Evolutionary conservation across 257 asterid species (phyloP).

Genomic region (Solanum paucissectum): DNA sequence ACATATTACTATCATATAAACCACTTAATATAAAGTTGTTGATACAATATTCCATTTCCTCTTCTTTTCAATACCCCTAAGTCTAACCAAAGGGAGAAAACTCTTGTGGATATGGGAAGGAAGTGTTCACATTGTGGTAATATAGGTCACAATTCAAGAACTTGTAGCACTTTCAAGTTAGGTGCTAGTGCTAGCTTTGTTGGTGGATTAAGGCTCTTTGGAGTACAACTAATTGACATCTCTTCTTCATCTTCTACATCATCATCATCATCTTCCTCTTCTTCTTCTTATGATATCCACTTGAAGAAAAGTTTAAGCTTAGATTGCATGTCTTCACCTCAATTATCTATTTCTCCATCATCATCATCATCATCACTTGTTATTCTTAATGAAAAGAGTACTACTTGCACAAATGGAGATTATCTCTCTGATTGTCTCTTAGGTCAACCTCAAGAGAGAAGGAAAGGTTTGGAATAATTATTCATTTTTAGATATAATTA

Average conservation of each 20-base stretch:
- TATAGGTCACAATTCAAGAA: slow-evolving; percentile 83
- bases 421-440: slow-evolving; percentile 52
- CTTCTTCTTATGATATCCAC: slow-evolving; percentile 8
- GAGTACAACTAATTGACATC: slow-evolving; percentile 47
- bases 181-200: background rate
- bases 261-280: background rate
- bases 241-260: slow-evolving; percentile 10
- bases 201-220: slow-evolving; percentile 54
- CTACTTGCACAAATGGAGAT: slow-evolving; percentile 17
- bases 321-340: slow-evolving; percentile 44
- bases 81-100: background rate
- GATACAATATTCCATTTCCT: background rate
- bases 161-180: slow-evolving; percentile 35
- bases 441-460: slow-evolving; percentile 30
- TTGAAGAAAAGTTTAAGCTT: slow-evolving; percentile 70
- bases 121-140: slow-evolving; percentile 87
- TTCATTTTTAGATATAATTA: background rate
- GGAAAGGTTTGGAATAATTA: slow-evolving; percentile 38
- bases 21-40: background rate
- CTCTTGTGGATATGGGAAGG: slow-evolving; percentile 40
- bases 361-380: slow-evolving; percentile 9
- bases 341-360: background rate
- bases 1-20: background rate
- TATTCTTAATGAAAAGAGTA: slow-evolving; percentile 15
- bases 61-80: background rate